Evolutionary conservation across 2,329 filamentous ascomycete species (phyloP).

Genomic region (Aspergillus oerlinghausenensis): DNA sequence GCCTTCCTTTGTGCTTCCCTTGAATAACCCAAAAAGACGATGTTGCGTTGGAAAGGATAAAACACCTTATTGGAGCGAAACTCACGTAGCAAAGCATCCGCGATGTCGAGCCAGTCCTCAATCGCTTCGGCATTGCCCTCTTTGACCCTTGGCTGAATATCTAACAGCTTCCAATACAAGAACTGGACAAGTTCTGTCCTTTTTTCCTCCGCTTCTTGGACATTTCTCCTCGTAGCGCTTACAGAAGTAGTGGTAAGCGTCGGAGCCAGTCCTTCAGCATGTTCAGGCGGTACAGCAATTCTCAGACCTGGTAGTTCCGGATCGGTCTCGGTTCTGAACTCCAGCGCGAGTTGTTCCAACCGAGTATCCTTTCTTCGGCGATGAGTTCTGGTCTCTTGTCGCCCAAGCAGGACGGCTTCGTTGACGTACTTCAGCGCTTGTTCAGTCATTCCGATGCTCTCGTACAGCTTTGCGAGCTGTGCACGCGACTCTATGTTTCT

Average conservation of each 20-base stretch:
- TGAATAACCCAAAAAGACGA: slow-evolving; percentile 48
- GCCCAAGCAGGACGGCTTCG: slow-evolving; percentile 65
- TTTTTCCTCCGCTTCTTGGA: slow-evolving; percentile 29
- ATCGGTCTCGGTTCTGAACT: slow-evolving; percentile 28
- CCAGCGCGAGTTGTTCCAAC: slow-evolving; percentile 38
- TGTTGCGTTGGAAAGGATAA: slow-evolving; percentile 51
- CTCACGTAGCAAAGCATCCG: slow-evolving; percentile 54
- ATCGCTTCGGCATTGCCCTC: slow-evolving; percentile 47
- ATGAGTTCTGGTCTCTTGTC: slow-evolving; percentile 33
- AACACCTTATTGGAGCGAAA: slow-evolving; percentile 58
- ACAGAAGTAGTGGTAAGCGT: slow-evolving; percentile 15
- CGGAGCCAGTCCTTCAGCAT: slow-evolving; percentile 6
- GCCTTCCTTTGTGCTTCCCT: slow-evolving; percentile 37
- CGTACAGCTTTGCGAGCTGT: slow-evolving; percentile 79
- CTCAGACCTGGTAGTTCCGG: slow-evolving; percentile 11
- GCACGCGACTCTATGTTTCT: slow-evolving; percentile 71
- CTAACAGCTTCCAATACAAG: slow-evolving; percentile 44
- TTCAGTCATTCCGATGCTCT: slow-evolving; percentile 66
- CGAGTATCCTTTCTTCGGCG: slow-evolving; percentile 32
- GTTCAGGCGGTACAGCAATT: slow-evolving; percentile 14
- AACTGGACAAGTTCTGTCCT: slow-evolving; percentile 41
- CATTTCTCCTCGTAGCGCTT: slow-evolving; percentile 15
- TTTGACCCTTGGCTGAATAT: slow-evolving; percentile 46
- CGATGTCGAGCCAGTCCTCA: slow-evolving; percentile 56
- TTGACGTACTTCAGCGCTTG: slow-evolving; percentile 73